Evolutionary conservation across 1,284 basidiomycete genomes (phyloP).

Genomic region (Coniferiporia weirii): DNA sequence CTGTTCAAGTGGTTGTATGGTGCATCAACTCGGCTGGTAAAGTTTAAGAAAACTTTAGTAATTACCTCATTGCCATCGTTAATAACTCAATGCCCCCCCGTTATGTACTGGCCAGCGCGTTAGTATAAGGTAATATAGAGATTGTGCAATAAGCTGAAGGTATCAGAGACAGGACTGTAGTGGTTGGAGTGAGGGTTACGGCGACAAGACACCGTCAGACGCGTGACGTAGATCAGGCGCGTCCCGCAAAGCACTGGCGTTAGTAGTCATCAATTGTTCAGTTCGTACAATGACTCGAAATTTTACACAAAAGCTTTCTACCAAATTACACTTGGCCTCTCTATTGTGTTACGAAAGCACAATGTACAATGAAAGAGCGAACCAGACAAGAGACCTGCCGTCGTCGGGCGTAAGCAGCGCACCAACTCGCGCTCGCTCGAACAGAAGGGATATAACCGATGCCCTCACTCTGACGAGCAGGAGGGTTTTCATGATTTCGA

Average conservation of each 20-base stretch:
- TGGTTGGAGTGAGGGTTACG: background rate
- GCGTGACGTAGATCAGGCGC: background rate
- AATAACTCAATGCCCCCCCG: background rate
- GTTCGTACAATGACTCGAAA: too few relatives aligned
- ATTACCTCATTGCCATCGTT: background rate
- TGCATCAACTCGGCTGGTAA: background rate
- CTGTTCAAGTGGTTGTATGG: background rate
- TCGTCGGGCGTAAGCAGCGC: too few relatives aligned
- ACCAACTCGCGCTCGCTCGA: too few relatives aligned
- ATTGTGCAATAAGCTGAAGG: background rate
- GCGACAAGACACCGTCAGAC: background rate
- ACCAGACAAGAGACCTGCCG: too few relatives aligned
- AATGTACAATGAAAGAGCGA: too few relatives aligned
- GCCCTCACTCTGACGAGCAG: too few relatives aligned
- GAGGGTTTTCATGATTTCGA: too few relatives aligned
- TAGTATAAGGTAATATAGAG: background rate
- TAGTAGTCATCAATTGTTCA: too few relatives aligned
- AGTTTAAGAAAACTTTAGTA: background rate
- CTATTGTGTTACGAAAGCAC: too few relatives aligned
- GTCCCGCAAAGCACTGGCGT: background rate
- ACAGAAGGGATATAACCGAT: too few relatives aligned
- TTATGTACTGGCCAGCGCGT: background rate
- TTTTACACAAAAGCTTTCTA: too few relatives aligned
- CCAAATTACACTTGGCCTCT: too few relatives aligned
- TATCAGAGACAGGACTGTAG: background rate